Conservation (phyloP, 2,329 filamentous ascomycete genomes). For the Xylariaceae sp. region DNA sequence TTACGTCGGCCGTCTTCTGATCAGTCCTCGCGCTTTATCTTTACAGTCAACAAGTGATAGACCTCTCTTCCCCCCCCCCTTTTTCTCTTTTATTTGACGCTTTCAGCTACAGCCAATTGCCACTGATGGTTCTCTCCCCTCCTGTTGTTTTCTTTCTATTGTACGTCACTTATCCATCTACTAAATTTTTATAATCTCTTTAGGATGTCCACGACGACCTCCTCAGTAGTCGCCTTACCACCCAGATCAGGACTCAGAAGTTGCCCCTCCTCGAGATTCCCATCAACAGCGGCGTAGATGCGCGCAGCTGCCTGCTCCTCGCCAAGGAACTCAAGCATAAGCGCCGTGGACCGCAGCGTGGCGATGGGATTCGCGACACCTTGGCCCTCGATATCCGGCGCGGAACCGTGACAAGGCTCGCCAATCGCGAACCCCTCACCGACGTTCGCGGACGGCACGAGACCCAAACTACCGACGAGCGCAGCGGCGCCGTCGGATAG, state of each 20-base stretch:
- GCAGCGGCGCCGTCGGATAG: conserved; percentile 93
- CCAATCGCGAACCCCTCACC: conserved; percentile 93
- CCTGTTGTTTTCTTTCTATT: too few species aligned
- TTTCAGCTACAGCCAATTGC: too few species aligned
- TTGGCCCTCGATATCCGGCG: conserved; percentile 90
- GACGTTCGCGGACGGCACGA: conserved; percentile 93
- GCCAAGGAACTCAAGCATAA: conserved; percentile 95
- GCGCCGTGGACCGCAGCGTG: conserved; percentile 80
- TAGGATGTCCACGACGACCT: conserved; percentile 85
- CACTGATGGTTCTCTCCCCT: too few species aligned
- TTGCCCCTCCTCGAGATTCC: conserved; percentile 77
- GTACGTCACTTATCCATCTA: too few species aligned
- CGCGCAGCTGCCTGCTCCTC: conserved; percentile 80
- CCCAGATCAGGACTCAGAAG: conserved; percentile 86
- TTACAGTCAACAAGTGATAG: too few species aligned
- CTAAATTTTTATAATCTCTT: conserved; percentile 62
- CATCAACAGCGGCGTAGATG: conserved; percentile 92
- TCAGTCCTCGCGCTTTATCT: too few species aligned
- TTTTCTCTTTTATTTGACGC: too few species aligned
- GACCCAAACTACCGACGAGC: conserved; percentile 83
- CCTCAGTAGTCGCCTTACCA: conserved; percentile 76
- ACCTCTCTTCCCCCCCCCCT: too few species aligned
- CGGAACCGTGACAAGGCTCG: conserved; percentile 95
- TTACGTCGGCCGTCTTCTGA: too few species aligned
- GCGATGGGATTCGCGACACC: conserved; percentile 95